Percentiles rank a stretch among this genome's conserved stretches.
These are phyloP conservation scores for Diplodia mutila DNA, from an alignment of 2,329 filamentous ascomycete genomes.

Conservation along the genomic window DNA sequence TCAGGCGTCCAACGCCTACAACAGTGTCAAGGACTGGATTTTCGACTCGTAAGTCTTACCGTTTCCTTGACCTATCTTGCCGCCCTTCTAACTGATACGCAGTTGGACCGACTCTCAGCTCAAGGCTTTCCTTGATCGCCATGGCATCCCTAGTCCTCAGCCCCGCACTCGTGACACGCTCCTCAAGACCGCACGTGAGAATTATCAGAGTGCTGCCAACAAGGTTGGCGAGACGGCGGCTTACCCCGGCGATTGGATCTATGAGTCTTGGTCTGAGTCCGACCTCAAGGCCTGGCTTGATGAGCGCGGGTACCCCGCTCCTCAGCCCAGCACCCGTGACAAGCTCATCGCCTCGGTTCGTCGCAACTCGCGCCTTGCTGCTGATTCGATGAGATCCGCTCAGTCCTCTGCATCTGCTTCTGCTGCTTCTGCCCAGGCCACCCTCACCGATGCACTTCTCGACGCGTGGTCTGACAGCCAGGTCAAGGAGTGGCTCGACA, in stretches of 20 bases:
- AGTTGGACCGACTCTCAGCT: conserved; percentile 93
- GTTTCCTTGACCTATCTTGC: not conserved
- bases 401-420: conserved; percentile 60
- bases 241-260: conserved; percentile 97
- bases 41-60: conserved; percentile 67
- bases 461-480: conserved; percentile 88
- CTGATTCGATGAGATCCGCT: conserved; percentile 65
- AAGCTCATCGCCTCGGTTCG: conserved; percentile 87
- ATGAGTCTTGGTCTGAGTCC: conserved; percentile 87
- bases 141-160: conserved; percentile 84
- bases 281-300: conserved; percentile 95
- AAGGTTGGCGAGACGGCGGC: conserved; percentile 73
- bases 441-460: conserved; percentile 80
- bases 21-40: conserved; percentile 83
- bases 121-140: conserved; percentile 88
- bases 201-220: conserved; percentile 78
- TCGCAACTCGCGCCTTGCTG: conserved; percentile 83
- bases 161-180: conserved; percentile 84
- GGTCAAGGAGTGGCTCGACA: conserved; percentile 91
- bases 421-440: conserved; percentile 66
- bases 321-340: conserved; percentile 83
- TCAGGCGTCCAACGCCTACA: conserved; percentile 71
- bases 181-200: conserved; percentile 75
- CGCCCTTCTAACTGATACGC: conserved; percentile 41
- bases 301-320: conserved; percentile 79